phyloP scores from a whole-genome alignment of 352 stramenopile genomes.

The Globisporangium cystogenes region DNA sequence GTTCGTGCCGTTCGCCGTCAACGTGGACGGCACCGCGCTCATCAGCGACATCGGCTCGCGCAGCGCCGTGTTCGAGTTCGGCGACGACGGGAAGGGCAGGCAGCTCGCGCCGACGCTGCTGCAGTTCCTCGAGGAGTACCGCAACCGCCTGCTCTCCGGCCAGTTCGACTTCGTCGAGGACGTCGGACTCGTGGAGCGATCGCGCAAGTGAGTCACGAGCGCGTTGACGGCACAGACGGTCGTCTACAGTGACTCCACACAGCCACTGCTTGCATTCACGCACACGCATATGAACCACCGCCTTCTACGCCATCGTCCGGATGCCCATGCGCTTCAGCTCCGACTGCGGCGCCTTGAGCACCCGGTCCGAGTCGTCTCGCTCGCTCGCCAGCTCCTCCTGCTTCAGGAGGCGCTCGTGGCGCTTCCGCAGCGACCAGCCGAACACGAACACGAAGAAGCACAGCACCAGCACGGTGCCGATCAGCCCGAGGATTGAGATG shows the following conservation, averaged over 20 bases:
- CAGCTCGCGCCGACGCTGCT: slow-evolving; percentile 48
- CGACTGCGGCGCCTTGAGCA: slow-evolving; percentile 16
- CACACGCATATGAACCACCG: neutral
- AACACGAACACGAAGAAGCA: slow-evolving; percentile 53
- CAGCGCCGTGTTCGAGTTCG: slow-evolving; percentile 66
- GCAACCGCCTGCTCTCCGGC: slow-evolving; percentile 73
- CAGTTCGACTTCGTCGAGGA: slow-evolving; percentile 83
- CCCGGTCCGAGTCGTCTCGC: slow-evolving; percentile 8
- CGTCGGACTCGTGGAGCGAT: slow-evolving; percentile 74
- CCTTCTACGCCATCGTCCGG: slow-evolving; percentile 33
- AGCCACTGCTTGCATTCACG: neutral
- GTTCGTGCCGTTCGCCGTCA: slow-evolving; percentile 67
- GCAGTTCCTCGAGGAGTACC: slow-evolving; percentile 73
- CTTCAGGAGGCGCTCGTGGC: slow-evolving; percentile 42
- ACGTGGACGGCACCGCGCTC: slow-evolving; percentile 62
- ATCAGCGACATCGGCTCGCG: slow-evolving; percentile 44
- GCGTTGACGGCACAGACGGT: neutral
- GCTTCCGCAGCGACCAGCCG: slow-evolving; percentile 49
- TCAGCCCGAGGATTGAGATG: slow-evolving; percentile 55
- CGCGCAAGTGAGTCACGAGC: slow-evolving; percentile 32
- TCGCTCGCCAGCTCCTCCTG: slow-evolving; percentile 6
- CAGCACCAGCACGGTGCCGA: slow-evolving; percentile 56
- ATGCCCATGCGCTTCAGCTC: slow-evolving; percentile 76
- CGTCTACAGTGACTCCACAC: neutral
- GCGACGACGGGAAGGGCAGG: slow-evolving; percentile 49